A percentile compares a stretch with the other conserved stretches of the same genome.
phyloP scores from a whole-genome alignment of 805 yeast species.

The Maudiozyma bulderi region DNA sequence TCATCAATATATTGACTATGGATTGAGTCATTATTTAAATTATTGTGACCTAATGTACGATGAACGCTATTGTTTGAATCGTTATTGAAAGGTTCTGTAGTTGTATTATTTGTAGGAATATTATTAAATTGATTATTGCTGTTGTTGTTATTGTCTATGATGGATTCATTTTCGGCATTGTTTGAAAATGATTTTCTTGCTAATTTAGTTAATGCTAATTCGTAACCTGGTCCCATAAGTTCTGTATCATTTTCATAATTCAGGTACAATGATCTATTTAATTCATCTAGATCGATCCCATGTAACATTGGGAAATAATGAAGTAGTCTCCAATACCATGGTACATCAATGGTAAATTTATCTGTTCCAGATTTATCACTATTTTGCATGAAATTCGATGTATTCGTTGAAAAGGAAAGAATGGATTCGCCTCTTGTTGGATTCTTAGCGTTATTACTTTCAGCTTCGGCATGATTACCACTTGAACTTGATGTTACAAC shows the following conservation, averaged over 20 bases:
- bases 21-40: not conserved
- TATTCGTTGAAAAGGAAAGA: not conserved
- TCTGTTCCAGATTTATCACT: not conserved
- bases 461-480: not conserved
- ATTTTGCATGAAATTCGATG: not conserved
- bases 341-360: conserved; percentile 6
- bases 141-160: not conserved
- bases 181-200: not conserved
- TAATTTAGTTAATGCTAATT: conserved; percentile 9
- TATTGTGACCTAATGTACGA: not conserved
- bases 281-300: conserved; percentile 28
- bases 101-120: not conserved
- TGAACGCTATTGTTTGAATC: not conserved
- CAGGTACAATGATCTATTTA: conserved; percentile 18
- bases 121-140: not conserved
- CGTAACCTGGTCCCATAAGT: conserved; percentile 19
- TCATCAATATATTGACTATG: not conserved
- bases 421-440: not conserved
- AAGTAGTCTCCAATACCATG: conserved; percentile 20
- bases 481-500: not conserved
- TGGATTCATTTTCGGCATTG: not conserved
- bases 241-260: conserved; percentile 12
- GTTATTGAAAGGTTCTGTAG: not conserved
- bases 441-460: not conserved
- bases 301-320: conserved; percentile 24